Conservation (phyloP, 805 yeast genomes). For the Zygosaccharomyces siamensis region DNA sequence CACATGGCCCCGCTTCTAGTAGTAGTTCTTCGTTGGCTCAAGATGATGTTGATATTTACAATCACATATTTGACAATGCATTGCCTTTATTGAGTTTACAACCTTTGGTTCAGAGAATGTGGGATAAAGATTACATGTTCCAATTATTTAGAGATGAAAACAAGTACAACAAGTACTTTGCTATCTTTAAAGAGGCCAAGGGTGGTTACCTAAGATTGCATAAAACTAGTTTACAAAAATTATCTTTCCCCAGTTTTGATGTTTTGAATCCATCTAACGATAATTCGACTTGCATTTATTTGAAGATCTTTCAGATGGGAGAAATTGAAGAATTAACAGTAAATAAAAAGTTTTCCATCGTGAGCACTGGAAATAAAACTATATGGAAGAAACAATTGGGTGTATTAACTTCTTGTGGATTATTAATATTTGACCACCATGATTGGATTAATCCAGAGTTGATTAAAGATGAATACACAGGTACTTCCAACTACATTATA, state of each 20-base stretch:
- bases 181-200: constrained; percentile 24
- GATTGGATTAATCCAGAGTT: constrained; percentile 32
- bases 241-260: constrained; percentile 25
- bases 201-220: constrained; percentile 36
- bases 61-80: constrained; percentile 22
- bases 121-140: constrained; percentile 9
- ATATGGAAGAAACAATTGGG: constrained; percentile 45
- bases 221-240: constrained; percentile 26
- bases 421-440: constrained; percentile 38
- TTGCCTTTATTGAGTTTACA: constrained; percentile 14
- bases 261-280: constrained; percentile 14
- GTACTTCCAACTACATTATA: constrained; percentile 31
- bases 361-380: constrained; percentile 25
- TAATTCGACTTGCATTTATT: constrained; percentile 12
- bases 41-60: constrained; percentile 29
- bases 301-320: constrained; percentile 34
- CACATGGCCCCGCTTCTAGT: constrained; percentile 17
- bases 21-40: constrained; percentile 11
- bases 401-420: constrained; percentile 47
- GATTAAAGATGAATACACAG: constrained; percentile 19
- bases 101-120: constrained; percentile 10
- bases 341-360: constrained; percentile 32
- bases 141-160: constrained; percentile 6
- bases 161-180: constrained; percentile 21
- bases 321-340: constrained; percentile 37